phyloP scores from a whole-genome alignment of 768 basidiomycete species.

The Tulasnella sp. region DNA sequence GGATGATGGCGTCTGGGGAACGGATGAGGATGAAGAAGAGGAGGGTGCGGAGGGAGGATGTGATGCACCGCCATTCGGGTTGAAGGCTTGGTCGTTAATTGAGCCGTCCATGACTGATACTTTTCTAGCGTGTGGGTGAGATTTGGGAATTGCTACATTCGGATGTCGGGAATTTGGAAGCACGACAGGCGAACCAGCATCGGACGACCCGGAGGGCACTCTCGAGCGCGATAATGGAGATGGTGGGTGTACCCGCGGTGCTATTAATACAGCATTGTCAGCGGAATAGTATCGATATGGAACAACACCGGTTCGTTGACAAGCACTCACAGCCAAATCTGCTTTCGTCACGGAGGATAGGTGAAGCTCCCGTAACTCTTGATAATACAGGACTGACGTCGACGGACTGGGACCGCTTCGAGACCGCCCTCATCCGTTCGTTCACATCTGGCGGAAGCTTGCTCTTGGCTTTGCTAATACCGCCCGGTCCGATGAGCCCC shows the following conservation, averaged over 20 bases:
- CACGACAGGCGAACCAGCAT: constrained; percentile 47
- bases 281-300: neutral
- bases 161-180: constrained; percentile 43
- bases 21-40: constrained; percentile 11
- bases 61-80: constrained; percentile 17
- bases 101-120: constrained; percentile 38
- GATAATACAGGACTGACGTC: constrained; percentile 52
- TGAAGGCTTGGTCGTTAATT: constrained; percentile 12
- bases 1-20: constrained; percentile 28
- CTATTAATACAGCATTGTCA: neutral
- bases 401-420: constrained; percentile 69
- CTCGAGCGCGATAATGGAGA: constrained; percentile 24
- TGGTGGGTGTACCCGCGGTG: constrained; percentile 28
- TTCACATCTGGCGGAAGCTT: constrained; percentile 47
- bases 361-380: neutral
- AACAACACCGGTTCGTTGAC: neutral
- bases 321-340: constrained; percentile 12
- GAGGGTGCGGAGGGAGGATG: neutral
- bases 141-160: constrained; percentile 36
- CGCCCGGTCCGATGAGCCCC: constrained; percentile 38
- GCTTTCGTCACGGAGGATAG: constrained; percentile 1
- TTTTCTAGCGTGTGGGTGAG: constrained; percentile 47
- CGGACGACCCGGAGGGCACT: constrained; percentile 37
- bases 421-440: constrained; percentile 56
- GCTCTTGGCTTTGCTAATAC: constrained; percentile 29